Percentiles rank a stretch among this genome's conserved stretches.
Conservation (phyloP, 805 yeast genomes). For the Vanderwaltozyma yarrowii region DNA sequence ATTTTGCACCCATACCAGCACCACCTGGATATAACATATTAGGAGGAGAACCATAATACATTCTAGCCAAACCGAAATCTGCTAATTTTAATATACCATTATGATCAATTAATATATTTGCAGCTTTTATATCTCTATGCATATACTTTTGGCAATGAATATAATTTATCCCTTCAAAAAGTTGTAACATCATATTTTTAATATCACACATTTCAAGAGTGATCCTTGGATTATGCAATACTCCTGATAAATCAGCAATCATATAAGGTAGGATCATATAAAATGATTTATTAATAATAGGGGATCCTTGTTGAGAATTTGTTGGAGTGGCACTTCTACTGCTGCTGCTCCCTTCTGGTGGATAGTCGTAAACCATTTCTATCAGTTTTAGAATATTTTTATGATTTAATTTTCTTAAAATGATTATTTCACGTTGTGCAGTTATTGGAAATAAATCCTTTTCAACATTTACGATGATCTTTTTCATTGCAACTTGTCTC, state of each 20-base stretch:
- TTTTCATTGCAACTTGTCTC: slow-evolving; percentile 77
- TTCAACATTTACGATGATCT: slow-evolving; percentile 47
- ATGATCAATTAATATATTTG: slow-evolving; percentile 76
- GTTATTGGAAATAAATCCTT: slow-evolving; percentile 76
- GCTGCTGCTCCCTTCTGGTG: slow-evolving; percentile 16
- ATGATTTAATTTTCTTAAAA: slow-evolving; percentile 61
- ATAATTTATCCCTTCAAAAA: slow-evolving; percentile 70
- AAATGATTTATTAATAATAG: slow-evolving; percentile 31
- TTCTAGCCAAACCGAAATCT: slow-evolving; percentile 89
- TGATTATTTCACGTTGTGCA: slow-evolving; percentile 84
- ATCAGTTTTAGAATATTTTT: slow-evolving; percentile 63
- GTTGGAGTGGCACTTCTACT: slow-evolving; percentile 4
- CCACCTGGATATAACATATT: slow-evolving; percentile 35
- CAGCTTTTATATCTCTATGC: slow-evolving; percentile 93
- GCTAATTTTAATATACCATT: slow-evolving; percentile 80
- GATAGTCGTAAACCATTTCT: slow-evolving; percentile 61
- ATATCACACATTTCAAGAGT: slow-evolving; percentile 53
- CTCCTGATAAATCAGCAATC: slow-evolving; percentile 85
- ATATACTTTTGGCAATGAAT: slow-evolving; percentile 47
- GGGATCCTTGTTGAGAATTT: slow-evolving; percentile 6
- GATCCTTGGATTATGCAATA: slow-evolving; percentile 70
- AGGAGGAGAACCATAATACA: slow-evolving; percentile 55
- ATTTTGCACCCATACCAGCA: slow-evolving; percentile 32
- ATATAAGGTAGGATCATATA: slow-evolving; percentile 90
- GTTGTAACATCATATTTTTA: slow-evolving; percentile 72